A percentile compares a stretch with the other conserved stretches of the same genome.
Conservation (phyloP, 768 basidiomycete genomes). For the Candolleomyces aberdarensis region DNA sequence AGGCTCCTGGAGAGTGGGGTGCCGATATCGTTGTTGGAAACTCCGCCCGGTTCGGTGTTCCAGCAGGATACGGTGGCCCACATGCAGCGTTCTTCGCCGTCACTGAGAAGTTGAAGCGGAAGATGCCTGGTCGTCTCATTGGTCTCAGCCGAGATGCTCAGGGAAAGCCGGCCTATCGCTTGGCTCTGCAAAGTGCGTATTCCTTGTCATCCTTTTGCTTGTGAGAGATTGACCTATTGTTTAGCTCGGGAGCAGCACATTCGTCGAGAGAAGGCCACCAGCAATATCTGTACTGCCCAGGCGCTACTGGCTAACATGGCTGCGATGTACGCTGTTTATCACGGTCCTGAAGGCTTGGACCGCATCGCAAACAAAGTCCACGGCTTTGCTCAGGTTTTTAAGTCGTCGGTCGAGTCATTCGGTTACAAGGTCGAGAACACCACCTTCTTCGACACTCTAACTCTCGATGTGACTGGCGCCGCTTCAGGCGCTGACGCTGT, state of each 20-base stretch:
- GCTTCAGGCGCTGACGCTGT: constrained; percentile 54
- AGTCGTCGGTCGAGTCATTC: constrained; percentile 57
- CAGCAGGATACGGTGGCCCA: constrained; percentile 95
- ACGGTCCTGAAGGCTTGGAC: constrained; percentile 82
- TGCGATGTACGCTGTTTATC: constrained; percentile 97
- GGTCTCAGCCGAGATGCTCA: constrained; percentile 83
- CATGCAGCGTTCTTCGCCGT: constrained; percentile 98
- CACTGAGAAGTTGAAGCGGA: constrained; percentile 87
- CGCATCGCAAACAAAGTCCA: constrained; percentile 92
- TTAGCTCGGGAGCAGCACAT: constrained; percentile 95
- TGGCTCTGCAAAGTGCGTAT: constrained; percentile 88
- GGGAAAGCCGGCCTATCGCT: constrained; percentile 85
- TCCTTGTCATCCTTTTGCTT: neutral
- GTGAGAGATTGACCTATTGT: constrained; percentile 1
- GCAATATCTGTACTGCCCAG: constrained; percentile 97
- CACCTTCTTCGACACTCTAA: constrained; percentile 91
- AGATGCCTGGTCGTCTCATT: constrained; percentile 98
- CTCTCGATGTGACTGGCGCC: constrained; percentile 66
- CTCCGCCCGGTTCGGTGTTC: constrained; percentile 95
- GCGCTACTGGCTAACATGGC: constrained; percentile 99
- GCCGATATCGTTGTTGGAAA: constrained; percentile 95
- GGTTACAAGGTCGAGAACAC: constrained; percentile 73
- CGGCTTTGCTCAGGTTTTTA: constrained; percentile 76
- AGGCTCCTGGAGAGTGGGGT: constrained; percentile 98
- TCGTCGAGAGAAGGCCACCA: constrained; percentile 96